Conservation (phyloP, 805 yeast genomes). For the Kuraishia piskuri region DNA sequence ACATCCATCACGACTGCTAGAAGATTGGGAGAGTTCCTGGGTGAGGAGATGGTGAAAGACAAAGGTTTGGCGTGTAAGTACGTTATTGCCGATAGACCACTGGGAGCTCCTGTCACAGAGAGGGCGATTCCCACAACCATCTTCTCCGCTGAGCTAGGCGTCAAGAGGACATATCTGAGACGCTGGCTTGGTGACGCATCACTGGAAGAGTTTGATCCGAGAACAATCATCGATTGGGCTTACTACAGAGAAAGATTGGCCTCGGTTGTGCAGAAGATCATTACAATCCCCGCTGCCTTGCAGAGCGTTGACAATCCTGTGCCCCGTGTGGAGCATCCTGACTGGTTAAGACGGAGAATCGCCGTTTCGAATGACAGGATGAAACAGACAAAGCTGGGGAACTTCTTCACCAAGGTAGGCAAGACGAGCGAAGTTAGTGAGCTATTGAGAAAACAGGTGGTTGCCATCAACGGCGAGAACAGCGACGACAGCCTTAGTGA, state of each 20-base stretch:
- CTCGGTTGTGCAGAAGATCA: conserved; percentile 88
- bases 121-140: conserved; percentile 96
- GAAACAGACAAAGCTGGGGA: conserved; percentile 60
- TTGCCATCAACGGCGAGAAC: conserved; percentile 16
- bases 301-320: conserved; percentile 88
- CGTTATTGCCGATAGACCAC: conserved; percentile 78
- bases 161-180: conserved; percentile 65
- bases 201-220: conserved; percentile 74
- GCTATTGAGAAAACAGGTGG: neutral
- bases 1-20: conserved; percentile 94
- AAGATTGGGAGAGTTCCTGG: conserved; percentile 88
- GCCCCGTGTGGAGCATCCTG: conserved; percentile 90
- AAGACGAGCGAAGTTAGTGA: conserved; percentile 9
- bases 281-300: conserved; percentile 94
- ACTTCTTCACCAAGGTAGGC: conserved; percentile 43
- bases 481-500: neutral
- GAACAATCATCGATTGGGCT: conserved; percentile 87
- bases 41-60: conserved; percentile 93
- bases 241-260: conserved; percentile 88
- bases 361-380: conserved; percentile 51
- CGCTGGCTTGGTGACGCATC: conserved; percentile 83
- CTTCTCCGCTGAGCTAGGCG: conserved; percentile 70
- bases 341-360: conserved; percentile 73
- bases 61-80: conserved; percentile 94
- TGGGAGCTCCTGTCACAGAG: conserved; percentile 86